Base-by-base conservation (phyloP, 2,329 filamentous ascomycete genomes). In the Arthrobotrys musiformis region DNA sequence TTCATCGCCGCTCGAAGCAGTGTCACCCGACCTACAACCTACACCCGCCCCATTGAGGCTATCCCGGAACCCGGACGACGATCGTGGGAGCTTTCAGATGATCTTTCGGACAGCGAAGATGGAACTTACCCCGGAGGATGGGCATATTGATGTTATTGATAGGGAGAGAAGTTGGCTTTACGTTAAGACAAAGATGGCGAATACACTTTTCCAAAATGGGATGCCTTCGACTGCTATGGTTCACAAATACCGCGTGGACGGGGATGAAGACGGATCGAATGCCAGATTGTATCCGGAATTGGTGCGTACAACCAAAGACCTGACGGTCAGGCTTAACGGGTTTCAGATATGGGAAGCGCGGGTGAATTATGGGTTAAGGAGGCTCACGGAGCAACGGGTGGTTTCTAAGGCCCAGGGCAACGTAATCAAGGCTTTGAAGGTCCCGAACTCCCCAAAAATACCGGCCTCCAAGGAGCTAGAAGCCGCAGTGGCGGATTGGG, bases 171-270 rank as follows among this genome's bases (percentile, higher is more conserved):
- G 17, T 2, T 2, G 13, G 4, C 17, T 50, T 22, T 17, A 35
- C 19, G 7, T 77, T 4, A 70, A 67, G 26, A 92, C 1, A 22
- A 66, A 70, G 15, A 84, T 95, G 26, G 90, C 92, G 44, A 92
- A 93, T 81, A 96, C 93, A 0, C 84, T 93, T 5, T 95, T 95
- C 81, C 88, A 90, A 42, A 94, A 90, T 76, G 91, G 89, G 52
- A 86, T 85, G 26, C 85, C 85, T 0, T 90, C 90, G 1, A 91
- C 89, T 0, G 83, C 92, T 6, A 81, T 87, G 33, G 74, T 80
- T 30, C 60, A 77, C 48, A 40, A 44, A 22, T 75, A 69, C 19
- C 5, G 19, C 6, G 28, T 75, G 44, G 33, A 58, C 4, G 54
- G 17, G 9, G 11, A 40, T 8, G 7, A 52, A 11, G 17, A 15